phyloP scores from a whole-genome alignment of 1,284 basidiomycete species.

The Serendipita sp. region DNA sequence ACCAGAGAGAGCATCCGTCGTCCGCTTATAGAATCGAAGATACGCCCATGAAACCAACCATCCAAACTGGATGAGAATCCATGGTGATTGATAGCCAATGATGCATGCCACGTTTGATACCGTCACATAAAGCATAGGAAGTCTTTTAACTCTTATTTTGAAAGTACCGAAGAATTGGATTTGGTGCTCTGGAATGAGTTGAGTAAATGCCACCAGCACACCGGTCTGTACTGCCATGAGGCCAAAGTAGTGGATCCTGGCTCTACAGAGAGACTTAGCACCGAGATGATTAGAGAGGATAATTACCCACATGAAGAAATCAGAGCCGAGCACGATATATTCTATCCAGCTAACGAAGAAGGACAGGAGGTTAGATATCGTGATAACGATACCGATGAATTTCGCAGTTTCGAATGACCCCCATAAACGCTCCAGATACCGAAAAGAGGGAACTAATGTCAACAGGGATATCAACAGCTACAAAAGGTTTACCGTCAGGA shows the following conservation, averaged over 20 bases:
- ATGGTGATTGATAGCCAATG: conserved; percentile 82
- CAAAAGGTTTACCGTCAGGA: conserved; percentile 12
- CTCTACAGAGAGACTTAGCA: conserved; percentile 32
- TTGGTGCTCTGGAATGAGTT: conserved; percentile 95
- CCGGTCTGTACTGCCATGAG: conserved; percentile 84
- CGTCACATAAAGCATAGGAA: conserved; percentile 89
- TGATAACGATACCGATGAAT: conserved; percentile 69
- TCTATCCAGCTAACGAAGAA: conserved; percentile 74
- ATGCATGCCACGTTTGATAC: conserved; percentile 82
- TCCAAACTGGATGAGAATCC: conserved; percentile 93
- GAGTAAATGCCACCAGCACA: conserved; percentile 89
- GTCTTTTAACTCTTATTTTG: conserved; percentile 77
- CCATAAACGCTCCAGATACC: conserved; percentile 91
- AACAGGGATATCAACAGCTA: conserved; percentile 69
- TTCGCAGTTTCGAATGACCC: conserved; percentile 75
- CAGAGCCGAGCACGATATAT: conserved; percentile 47
- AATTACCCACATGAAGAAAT: conserved; percentile 56
- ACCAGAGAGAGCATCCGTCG: conserved; percentile 44
- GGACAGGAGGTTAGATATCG: conserved; percentile 77
- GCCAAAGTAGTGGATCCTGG: conserved; percentile 80
- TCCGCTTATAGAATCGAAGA: conserved; percentile 91
- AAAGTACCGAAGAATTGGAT: conserved; percentile 81
- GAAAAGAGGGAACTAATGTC: conserved; percentile 66
- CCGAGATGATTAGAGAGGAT: conserved; percentile 9
- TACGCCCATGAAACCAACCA: conserved; percentile 95